Evolutionary conservation across 139 green algal species (phyloP).

Genomic region (Nannochloris sp.): DNA sequence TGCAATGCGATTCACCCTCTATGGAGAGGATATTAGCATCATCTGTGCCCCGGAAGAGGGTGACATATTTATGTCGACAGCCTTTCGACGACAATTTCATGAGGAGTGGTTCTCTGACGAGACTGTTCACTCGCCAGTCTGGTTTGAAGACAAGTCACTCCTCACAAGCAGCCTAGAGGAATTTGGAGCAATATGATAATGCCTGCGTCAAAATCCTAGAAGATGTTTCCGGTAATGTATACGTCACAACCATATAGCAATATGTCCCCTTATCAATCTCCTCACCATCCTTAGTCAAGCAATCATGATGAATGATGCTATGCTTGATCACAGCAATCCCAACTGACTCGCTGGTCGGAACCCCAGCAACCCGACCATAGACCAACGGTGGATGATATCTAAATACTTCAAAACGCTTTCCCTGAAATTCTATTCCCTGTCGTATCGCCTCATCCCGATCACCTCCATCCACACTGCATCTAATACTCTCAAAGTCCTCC

Average conservation of each 20-base stretch:
- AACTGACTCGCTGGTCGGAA: constrained; percentile 38
- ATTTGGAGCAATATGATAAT: constrained; percentile 37
- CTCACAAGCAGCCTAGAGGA: background rate
- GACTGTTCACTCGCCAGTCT: background rate
- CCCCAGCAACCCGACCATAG: constrained; percentile 53
- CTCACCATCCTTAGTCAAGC: too few species aligned
- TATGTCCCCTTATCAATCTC: background rate
- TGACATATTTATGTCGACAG: constrained; percentile 6
- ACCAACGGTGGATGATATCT: constrained; percentile 59
- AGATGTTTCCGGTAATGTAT: constrained; percentile 60
- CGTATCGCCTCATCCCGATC: constrained; percentile 26
- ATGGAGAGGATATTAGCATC: constrained; percentile 2
- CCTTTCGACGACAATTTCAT: constrained; percentile 1
- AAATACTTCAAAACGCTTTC: constrained; percentile 42
- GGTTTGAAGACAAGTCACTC: constrained; percentile 20
- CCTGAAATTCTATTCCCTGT: constrained; percentile 19
- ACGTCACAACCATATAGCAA: background rate
- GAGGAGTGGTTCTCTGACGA: constrained; percentile 7
- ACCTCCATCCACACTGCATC: background rate
- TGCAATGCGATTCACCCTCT: constrained; percentile 18
- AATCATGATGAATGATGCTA: too few species aligned
- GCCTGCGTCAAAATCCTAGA: constrained; percentile 49
- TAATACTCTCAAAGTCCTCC: too few species aligned
- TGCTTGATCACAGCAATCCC: constrained; percentile 37
- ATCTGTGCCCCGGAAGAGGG: constrained; percentile 7